These are phyloP conservation scores for Cadophora sp. DNA, from an alignment of 2,329 filamentous ascomycete species.

Conservation along the genomic window DNA sequence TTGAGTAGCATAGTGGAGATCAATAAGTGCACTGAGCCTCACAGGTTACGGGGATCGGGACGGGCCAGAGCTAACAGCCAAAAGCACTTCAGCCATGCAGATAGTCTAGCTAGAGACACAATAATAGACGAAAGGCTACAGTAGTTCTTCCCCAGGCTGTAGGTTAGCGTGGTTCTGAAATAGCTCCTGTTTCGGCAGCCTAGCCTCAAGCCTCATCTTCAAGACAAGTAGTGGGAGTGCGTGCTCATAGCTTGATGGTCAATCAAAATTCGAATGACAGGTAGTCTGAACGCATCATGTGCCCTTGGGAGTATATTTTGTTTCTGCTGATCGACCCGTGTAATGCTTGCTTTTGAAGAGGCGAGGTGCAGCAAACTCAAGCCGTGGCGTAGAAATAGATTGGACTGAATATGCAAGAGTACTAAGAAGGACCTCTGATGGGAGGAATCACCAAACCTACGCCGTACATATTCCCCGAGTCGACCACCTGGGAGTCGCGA, in stretches of 20 bases:
- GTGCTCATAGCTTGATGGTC: too few species aligned
- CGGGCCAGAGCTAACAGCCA: not conserved
- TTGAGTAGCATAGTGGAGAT: too few species aligned
- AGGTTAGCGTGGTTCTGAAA: too few species aligned
- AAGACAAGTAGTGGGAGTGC: too few species aligned
- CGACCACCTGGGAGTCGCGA: constrained; percentile 5
- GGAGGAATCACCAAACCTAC: not conserved
- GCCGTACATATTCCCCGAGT: not conserved
- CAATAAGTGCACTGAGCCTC: not conserved
- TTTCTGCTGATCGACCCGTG: not conserved
- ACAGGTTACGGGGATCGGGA: not conserved
- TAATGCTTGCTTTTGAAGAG: not conserved
- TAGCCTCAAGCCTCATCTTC: too few species aligned
- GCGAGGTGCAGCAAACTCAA: not conserved
- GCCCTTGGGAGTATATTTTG: not conserved
- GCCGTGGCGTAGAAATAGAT: not conserved
- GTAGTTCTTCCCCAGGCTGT: too few species aligned
- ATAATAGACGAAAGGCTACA: too few species aligned
- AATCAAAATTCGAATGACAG: too few species aligned
- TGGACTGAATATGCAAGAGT: not conserved
- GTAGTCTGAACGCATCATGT: not conserved
- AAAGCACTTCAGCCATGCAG: not conserved
- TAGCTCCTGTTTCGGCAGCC: too few species aligned
- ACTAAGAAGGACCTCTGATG: not conserved
- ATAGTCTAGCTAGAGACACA: too few species aligned